Conservation (phyloP, 208 protist species). For the Trypanosoma brucei region DNA sequence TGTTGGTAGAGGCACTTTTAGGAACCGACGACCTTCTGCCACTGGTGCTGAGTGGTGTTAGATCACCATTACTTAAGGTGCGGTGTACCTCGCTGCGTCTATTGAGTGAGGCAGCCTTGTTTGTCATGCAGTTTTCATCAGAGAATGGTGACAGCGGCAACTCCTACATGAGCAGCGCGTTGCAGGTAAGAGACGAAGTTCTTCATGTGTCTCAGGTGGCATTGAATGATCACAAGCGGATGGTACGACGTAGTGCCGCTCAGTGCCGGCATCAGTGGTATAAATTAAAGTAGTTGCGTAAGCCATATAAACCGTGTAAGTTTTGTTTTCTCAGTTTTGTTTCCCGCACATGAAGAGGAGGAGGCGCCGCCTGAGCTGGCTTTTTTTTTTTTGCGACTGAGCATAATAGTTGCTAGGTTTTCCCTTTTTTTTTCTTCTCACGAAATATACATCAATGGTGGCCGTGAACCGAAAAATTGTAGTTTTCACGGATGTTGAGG, state of each 20-base stretch:
- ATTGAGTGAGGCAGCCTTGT: slow-evolving; percentile 13
- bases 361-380: not conserved
- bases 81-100: slow-evolving; percentile 19
- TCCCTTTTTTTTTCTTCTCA: slow-evolving; percentile 8
- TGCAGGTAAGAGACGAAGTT: slow-evolving; percentile 22
- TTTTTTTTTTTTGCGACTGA: not conserved
- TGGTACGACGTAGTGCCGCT: slow-evolving; percentile 50
- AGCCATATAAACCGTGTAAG: not conserved
- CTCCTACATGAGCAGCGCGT: not conserved
- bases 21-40: slow-evolving; percentile 5
- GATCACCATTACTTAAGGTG: not conserved
- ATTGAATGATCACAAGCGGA: slow-evolving; percentile 56
- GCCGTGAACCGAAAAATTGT: slow-evolving; percentile 17
- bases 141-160: slow-evolving; percentile 5
- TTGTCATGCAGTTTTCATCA: not conserved
- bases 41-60: slow-evolving; percentile 8
- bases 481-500: slow-evolving; percentile 21
- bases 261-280: slow-evolving; percentile 58
- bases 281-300: slow-evolving; percentile 33
- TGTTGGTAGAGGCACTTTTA: slow-evolving; percentile 10
- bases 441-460: not conserved
- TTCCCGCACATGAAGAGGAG: no score
- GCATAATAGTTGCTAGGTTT: no score
- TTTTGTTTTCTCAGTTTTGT: not conserved
- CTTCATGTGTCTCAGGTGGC: slow-evolving; percentile 27